Percentiles rank a stretch among this genome's conserved stretches.
Conservation (phyloP, 257 asterid genomes). For the Solanum appendiculatum region DNA sequence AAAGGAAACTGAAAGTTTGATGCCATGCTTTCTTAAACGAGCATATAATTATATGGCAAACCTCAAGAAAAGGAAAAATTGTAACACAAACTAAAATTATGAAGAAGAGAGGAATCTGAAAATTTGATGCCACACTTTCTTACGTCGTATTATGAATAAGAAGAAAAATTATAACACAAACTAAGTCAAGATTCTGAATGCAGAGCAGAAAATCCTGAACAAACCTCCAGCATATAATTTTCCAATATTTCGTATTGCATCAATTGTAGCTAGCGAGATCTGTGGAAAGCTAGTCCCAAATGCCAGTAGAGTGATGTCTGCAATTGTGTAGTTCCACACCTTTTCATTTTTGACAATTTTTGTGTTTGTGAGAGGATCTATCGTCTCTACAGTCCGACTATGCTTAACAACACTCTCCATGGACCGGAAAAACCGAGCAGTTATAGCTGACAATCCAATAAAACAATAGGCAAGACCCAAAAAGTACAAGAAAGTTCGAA, state of each 20-base stretch:
- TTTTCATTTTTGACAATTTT: constrained; percentile 35
- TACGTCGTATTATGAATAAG: background rate
- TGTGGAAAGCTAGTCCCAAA: constrained; percentile 98
- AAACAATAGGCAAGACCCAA: constrained; percentile 74
- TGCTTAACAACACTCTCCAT: constrained; percentile 91
- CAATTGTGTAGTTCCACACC: constrained; percentile 89
- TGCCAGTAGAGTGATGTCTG: constrained; percentile 83
- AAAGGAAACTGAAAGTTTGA: background rate
- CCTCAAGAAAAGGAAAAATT: background rate
- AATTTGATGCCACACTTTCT: background rate
- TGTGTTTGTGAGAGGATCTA: constrained; percentile 51
- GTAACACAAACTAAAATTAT: background rate
- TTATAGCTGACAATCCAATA: constrained; percentile 81
- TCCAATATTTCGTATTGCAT: constrained; percentile 80
- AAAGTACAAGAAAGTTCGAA: constrained; percentile 50
- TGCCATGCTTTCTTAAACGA: background rate
- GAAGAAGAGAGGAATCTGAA: background rate
- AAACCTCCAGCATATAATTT: constrained; percentile 78
- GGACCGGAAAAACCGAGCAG: constrained; percentile 83
- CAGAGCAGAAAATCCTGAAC: constrained; percentile 1
- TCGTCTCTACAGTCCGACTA: constrained; percentile 45
- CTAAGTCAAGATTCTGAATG: background rate
- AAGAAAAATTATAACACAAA: background rate
- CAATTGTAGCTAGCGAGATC: constrained; percentile 91
- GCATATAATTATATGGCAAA: background rate